phyloP scores from a whole-genome alignment of 345 rosid genomes.

The Sisymbrium irio region DNA sequence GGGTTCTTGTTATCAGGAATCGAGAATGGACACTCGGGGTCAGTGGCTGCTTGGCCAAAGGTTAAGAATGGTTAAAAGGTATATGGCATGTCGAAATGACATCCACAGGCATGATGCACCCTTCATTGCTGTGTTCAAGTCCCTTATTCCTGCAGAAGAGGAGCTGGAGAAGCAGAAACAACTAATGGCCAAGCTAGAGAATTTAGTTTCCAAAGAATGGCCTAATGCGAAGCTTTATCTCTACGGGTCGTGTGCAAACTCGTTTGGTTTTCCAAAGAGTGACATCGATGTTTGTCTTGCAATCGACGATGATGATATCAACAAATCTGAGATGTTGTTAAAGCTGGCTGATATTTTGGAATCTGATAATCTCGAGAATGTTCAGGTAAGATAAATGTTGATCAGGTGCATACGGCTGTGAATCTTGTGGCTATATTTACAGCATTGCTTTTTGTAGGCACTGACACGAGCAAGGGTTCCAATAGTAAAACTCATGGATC shows the following conservation, averaged over 20 bases:
- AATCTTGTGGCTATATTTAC: neutral
- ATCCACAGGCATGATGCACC: slow-evolving; percentile 53
- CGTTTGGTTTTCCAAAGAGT: slow-evolving; percentile 89
- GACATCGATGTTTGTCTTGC: slow-evolving; percentile 95
- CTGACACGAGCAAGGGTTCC: slow-evolving; percentile 94
- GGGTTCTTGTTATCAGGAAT: slow-evolving; percentile 54
- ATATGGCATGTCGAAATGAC: slow-evolving; percentile 57
- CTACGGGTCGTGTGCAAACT: slow-evolving; percentile 95
- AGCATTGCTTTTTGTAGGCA: slow-evolving; percentile 48
- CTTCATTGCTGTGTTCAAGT: slow-evolving; percentile 65
- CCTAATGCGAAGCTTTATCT: slow-evolving; percentile 78
- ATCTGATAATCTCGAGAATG: slow-evolving; percentile 81
- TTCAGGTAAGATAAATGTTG: slow-evolving; percentile 94
- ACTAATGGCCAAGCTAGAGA: slow-evolving; percentile 59
- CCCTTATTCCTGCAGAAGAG: slow-evolving; percentile 75
- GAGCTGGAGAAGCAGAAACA: slow-evolving; percentile 85
- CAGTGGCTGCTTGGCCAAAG: slow-evolving; percentile 61
- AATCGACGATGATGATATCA: slow-evolving; percentile 48
- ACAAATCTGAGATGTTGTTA: slow-evolving; percentile 70
- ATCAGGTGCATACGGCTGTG: no score
- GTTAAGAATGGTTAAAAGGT: slow-evolving; percentile 51
- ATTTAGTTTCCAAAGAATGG: slow-evolving; percentile 80
- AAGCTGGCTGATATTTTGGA: slow-evolving; percentile 84
- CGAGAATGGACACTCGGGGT: slow-evolving; percentile 79
- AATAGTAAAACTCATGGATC: slow-evolving; percentile 97